Evolutionary conservation across 1,139 yeast genomes (phyloP), one percentile per base, ranked within the genome.

Genomic region (Yamadazyma trypodendri): DNA sequence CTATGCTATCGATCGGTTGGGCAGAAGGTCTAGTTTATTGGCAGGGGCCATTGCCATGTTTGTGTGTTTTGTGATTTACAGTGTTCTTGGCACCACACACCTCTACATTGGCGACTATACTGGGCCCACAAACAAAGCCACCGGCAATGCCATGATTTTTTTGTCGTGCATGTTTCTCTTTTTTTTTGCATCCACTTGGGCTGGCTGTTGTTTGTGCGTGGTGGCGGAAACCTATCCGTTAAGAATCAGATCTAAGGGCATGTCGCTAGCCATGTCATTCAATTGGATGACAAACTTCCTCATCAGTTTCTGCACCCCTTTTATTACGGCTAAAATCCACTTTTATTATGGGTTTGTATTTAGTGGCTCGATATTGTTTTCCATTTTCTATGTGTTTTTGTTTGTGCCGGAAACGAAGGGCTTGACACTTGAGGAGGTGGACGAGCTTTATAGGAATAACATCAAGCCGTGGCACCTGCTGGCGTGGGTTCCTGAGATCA

Each of bases 151-250:
- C 42, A 68, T 77, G 86, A 83, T 87, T 58, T 80, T 84, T 51
- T 75, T 86, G 50, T 79, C 89, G 22, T 84, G 92, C 60, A 57
- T 84, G 44, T 87, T 79, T 65, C 84, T 87, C 46, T 82, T 84
- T 75, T 81, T 77, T 68, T 87, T 86, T 58, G 90, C 95, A 24
- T 74, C 84, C 30, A 80, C 95, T 6, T 86, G 95, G 94, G 95
- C 90, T 45, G 90, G 94, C 51, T 77, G 81, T 54, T 81, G 81
- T 29, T 86, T 79, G 76, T 83, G 83, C 38, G 79, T 84, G 49
- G 75, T 81, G 34, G 81, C 92, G 24, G 96, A 87, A 62, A 69
- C 84, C 32, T 86, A 79, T 61, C 89, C 95, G 36, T 69, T 84
- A 47, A 78, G 90, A 55, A 80, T 84, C 48, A 77, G 92, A 63